Evolutionary conservation across 2,329 filamentous ascomycete species (phyloP).

Genomic region (Cladobotryum protrusum): DNA sequence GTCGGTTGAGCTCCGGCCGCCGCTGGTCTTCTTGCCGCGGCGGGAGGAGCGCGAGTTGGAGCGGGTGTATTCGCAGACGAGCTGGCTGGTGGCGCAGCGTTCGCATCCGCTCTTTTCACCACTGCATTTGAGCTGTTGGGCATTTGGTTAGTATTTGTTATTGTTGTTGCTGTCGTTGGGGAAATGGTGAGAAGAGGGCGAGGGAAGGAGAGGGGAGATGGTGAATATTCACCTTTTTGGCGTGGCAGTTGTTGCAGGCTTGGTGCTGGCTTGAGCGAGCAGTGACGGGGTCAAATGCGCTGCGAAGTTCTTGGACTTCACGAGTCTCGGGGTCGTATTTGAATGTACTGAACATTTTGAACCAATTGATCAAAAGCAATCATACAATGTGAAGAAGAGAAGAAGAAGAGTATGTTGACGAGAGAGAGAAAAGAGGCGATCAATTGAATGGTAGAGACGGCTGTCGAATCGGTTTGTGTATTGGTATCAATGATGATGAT

Average conservation of each 20-base stretch:
- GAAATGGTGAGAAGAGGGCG: not conserved
- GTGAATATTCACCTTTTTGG: slow-evolving; percentile 29
- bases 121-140: slow-evolving; percentile 29
- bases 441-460: too few relatives aligned
- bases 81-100: slow-evolving; percentile 24
- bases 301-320: slow-evolving; percentile 31
- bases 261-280: slow-evolving; percentile 33
- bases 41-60: slow-evolving; percentile 27
- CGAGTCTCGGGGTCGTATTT: slow-evolving; percentile 33
- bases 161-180: not conserved
- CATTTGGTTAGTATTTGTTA: slow-evolving; percentile 7
- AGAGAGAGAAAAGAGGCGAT: not conserved
- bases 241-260: slow-evolving; percentile 33
- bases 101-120: slow-evolving; percentile 33
- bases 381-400: not conserved
- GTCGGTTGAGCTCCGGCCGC: slow-evolving; percentile 15
- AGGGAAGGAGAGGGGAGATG: not conserved
- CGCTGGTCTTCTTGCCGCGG: slow-evolving; percentile 21
- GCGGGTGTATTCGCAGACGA: slow-evolving; percentile 31
- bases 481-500: too few relatives aligned
- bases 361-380: not conserved
- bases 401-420: not conserved
- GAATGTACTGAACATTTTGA: slow-evolving; percentile 32
- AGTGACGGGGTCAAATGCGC: slow-evolving; percentile 31
- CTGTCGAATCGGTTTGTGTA: too few relatives aligned